These are phyloP conservation scores for Pseudonitzschia multiseries DNA, from an alignment of 108 stramenopile genomes.

Conservation along the genomic window DNA sequence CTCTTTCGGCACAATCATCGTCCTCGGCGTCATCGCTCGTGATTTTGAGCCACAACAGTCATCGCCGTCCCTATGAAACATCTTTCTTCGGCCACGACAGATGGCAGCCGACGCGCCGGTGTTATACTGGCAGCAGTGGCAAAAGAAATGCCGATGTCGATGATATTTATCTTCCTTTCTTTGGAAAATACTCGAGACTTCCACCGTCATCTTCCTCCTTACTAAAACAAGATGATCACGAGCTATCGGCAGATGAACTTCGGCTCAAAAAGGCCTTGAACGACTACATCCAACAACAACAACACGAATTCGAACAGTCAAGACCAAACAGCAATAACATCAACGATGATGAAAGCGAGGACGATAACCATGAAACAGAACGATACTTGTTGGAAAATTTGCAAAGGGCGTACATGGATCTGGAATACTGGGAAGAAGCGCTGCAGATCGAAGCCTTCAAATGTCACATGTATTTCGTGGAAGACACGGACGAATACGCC, in stretches of 20 bases:
- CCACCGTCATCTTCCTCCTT: conserved; percentile 18
- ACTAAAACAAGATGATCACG: conserved; percentile 22
- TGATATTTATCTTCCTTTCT: not conserved
- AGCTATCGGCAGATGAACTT: conserved; percentile 11
- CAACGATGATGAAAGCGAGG: conserved; percentile 15
- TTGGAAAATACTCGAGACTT: conserved; percentile 13
- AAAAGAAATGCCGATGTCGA: not conserved
- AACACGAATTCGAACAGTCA: not conserved
- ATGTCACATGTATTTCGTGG: not conserved
- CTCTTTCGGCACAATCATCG: not conserved
- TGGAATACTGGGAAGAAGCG: conserved; percentile 51
- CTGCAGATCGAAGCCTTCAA: conserved; percentile 31
- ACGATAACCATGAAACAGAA: conserved; percentile 1
- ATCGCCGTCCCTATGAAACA: not conserved
- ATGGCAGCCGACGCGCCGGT: not conserved
- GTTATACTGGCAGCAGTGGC: not conserved
- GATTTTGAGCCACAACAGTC: not conserved
- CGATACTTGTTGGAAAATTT: conserved; percentile 19
- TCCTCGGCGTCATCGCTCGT: not conserved
- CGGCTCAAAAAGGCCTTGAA: conserved; percentile 19
- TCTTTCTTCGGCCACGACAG: not conserved
- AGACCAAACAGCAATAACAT: conserved; percentile 9
- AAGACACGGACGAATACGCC: conserved; percentile 30
- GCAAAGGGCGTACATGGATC: conserved; percentile 34
- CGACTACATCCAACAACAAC: not conserved